Conservation (phyloP, 1,139 yeast species). For the Debaryomyces coudertii region DNA sequence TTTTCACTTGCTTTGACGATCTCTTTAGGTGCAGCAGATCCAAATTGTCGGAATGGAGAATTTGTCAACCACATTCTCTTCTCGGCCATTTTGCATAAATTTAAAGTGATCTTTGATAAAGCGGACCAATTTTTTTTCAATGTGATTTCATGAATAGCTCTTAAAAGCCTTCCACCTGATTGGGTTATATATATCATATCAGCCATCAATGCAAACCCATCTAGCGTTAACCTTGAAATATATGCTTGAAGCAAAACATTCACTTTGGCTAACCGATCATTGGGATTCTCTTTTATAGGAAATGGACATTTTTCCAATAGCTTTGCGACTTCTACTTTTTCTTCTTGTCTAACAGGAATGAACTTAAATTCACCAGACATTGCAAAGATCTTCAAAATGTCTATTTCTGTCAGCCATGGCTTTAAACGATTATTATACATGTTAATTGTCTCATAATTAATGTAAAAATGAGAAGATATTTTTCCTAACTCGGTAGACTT, state of each 20-base stretch:
- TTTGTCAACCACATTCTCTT: constrained; percentile 81
- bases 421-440: constrained; percentile 63
- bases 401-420: constrained; percentile 71
- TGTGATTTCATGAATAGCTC: constrained; percentile 85
- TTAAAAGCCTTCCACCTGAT: constrained; percentile 84
- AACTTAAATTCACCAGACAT: constrained; percentile 83
- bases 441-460: constrained; percentile 70
- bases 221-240: constrained; percentile 72
- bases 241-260: constrained; percentile 83
- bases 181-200: constrained; percentile 95
- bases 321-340: constrained; percentile 72
- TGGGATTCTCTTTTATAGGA: constrained; percentile 74
- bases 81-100: constrained; percentile 79
- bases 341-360: constrained; percentile 86
- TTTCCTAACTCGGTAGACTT: constrained; percentile 76
- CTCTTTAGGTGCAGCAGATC: constrained; percentile 62
- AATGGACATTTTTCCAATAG: constrained; percentile 79
- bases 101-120: constrained; percentile 59
- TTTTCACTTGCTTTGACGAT: constrained; percentile 76
- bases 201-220: constrained; percentile 88
- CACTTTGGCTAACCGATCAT: constrained; percentile 78
- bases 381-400: constrained; percentile 75
- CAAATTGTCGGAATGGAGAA: constrained; percentile 86
- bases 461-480: constrained; percentile 87
- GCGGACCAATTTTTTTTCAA: constrained; percentile 73